Evolutionary conservation across 805 yeast genomes (phyloP).

Genomic region (Schizosaccharomyces pombe): DNA sequence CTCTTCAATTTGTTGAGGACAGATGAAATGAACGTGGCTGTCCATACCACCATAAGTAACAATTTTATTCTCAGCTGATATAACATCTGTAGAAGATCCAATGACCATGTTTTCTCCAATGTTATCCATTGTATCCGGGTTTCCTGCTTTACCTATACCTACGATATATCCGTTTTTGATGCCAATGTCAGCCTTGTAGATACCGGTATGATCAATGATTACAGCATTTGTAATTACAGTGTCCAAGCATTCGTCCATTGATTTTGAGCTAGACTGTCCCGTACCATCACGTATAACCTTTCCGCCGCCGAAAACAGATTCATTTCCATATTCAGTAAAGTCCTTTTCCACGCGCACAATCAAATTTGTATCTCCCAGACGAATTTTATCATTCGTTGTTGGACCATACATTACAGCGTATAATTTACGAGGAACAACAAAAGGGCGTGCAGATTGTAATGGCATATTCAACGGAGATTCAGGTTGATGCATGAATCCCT

Average conservation of each 20-base stretch:
- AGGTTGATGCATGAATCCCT: background rate
- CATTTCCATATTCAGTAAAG: conserved; percentile 2
- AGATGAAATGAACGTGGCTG: conserved; percentile 4
- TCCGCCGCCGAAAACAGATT: conserved; percentile 4
- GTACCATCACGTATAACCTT: conserved; percentile 5
- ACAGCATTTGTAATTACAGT: conserved; percentile 1
- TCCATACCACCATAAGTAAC: conserved; percentile 5
- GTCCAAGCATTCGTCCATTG: background rate
- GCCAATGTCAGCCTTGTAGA: conserved; percentile 5
- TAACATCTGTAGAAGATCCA: conserved; percentile 5
- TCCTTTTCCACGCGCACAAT: conserved; percentile 1
- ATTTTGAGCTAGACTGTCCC: conserved; percentile 3
- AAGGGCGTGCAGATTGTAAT: background rate
- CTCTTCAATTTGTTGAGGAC: conserved; percentile 5
- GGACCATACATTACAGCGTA: conserved; percentile 5
- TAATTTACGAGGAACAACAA: background rate
- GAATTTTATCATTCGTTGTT: background rate
- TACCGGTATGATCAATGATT: conserved; percentile 3
- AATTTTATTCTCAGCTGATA: conserved; percentile 4
- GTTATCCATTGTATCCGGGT: conserved; percentile 4
- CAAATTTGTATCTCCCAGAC: conserved; percentile 4
- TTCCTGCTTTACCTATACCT: conserved; percentile 5
- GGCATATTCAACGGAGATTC: background rate
- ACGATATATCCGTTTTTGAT: conserved; percentile 4
- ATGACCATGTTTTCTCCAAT: conserved; percentile 1